phyloP scores from a whole-genome alignment of 805 yeast genomes.

The Wickerhamiella slavikovae region DNA sequence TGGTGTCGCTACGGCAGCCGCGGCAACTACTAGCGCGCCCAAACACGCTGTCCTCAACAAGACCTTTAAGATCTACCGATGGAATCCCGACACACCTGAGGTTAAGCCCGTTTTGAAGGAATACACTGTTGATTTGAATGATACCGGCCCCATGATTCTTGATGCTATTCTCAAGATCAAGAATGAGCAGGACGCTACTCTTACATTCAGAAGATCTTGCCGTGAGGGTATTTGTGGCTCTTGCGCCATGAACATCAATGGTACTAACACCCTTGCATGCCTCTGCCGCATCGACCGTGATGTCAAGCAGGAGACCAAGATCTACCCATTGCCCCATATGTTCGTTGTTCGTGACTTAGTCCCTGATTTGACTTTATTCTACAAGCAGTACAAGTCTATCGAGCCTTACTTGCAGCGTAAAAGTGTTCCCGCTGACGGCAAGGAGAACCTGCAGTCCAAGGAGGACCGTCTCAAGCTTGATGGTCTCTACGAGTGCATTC shows the following conservation, averaged over 20 bases:
- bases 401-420: constrained; percentile 89
- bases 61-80: constrained; percentile 83
- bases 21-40: constrained; percentile 23
- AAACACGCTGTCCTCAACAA: constrained; percentile 40
- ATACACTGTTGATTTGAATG: constrained; percentile 68
- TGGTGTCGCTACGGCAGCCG: not conserved
- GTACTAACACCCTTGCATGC: constrained; percentile 92
- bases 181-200: constrained; percentile 88
- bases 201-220: constrained; percentile 94
- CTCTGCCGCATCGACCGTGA: constrained; percentile 81
- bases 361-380: constrained; percentile 92
- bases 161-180: constrained; percentile 90
- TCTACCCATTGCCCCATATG: constrained; percentile 97
- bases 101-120: constrained; percentile 71
- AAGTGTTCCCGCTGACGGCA: constrained; percentile 66
- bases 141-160: constrained; percentile 94
- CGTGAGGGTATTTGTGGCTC: constrained; percentile 99
- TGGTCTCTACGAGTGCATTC: constrained; percentile 91
- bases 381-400: constrained; percentile 94
- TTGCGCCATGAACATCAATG: constrained; percentile 99
- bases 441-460: constrained; percentile 75
- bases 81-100: constrained; percentile 95
- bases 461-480: constrained; percentile 91
- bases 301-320: constrained; percentile 51
- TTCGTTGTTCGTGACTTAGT: constrained; percentile 91